phyloP scores from a whole-genome alignment of 352 stramenopile species.

The Phytophthora litchii region DNA sequence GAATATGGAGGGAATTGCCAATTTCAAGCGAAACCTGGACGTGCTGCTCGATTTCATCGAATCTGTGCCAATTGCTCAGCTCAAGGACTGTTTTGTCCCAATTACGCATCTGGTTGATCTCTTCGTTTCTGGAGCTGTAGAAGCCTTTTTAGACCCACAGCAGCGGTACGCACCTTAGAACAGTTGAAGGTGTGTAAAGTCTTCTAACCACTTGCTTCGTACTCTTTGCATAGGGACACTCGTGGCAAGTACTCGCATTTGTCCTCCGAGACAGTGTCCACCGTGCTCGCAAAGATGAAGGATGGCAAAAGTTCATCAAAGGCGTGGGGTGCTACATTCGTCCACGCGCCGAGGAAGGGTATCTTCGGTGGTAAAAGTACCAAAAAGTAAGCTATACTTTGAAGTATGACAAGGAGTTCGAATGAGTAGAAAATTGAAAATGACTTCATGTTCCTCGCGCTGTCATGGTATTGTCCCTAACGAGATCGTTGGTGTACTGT shows the following conservation, averaged over 20 bases:
- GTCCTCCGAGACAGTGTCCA: slow-evolving; percentile 65
- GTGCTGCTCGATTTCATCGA: slow-evolving; percentile 70
- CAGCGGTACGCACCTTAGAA: slow-evolving; percentile 41
- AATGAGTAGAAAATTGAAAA: neutral
- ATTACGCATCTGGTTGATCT: slow-evolving; percentile 73
- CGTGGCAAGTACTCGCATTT: slow-evolving; percentile 72
- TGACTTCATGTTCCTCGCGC: neutral
- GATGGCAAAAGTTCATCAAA: slow-evolving; percentile 59
- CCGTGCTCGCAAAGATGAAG: slow-evolving; percentile 77
- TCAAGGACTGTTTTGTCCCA: slow-evolving; percentile 70
- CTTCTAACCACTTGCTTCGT: neutral
- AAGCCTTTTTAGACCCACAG: slow-evolving; percentile 68
- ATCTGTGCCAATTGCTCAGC: slow-evolving; percentile 59
- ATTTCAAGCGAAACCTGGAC: slow-evolving; percentile 82
- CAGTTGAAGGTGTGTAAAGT: neutral
- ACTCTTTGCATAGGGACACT: slow-evolving; percentile 38
- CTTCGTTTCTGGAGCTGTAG: slow-evolving; percentile 61
- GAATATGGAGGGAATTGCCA: slow-evolving; percentile 71
- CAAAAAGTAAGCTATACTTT: slow-evolving; percentile 47
- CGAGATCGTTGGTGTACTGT: neutral
- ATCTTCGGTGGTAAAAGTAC: slow-evolving; percentile 63
- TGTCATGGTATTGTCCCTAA: neutral
- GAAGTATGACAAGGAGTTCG: neutral
- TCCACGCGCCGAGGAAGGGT: slow-evolving; percentile 49
- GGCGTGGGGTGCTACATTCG: slow-evolving; percentile 50